A percentile compares a stretch with the other conserved stretches of the same genome.
Evolutionary conservation across 2,329 filamentous ascomycete genomes (phyloP).

Genomic region (Colletotrichum tanaceti): DNA sequence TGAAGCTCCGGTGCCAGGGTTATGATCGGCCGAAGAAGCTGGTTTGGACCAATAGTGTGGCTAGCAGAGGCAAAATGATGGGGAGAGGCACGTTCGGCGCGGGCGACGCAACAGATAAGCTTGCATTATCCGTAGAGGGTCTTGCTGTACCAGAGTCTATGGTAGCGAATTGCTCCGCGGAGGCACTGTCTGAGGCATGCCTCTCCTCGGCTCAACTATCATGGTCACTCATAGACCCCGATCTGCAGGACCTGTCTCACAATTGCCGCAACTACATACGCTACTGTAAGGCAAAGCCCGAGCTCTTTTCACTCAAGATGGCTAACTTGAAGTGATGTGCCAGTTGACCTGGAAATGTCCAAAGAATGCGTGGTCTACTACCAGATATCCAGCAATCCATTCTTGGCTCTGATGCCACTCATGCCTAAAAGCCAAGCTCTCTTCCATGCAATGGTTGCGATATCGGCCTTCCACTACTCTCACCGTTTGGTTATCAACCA

Average conservation of each 20-base stretch:
- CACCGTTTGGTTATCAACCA: slow-evolving; percentile 29
- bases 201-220: not conserved
- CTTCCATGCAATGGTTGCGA: slow-evolving; percentile 25
- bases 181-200: not conserved
- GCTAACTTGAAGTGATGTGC: slow-evolving; percentile 1
- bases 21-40: slow-evolving; percentile 30
- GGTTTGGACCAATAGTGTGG: slow-evolving; percentile 34
- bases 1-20: slow-evolving; percentile 34
- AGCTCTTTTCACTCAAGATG: not conserved
- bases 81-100: slow-evolving; percentile 14
- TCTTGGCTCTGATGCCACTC: slow-evolving; percentile 33
- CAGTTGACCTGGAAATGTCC: slow-evolving; percentile 33
- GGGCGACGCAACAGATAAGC: not conserved
- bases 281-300: slow-evolving; percentile 19
- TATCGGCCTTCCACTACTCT: slow-evolving; percentile 35
- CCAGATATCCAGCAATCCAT: slow-evolving; percentile 31
- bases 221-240: slow-evolving; percentile 22
- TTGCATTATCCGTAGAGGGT: not conserved
- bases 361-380: slow-evolving; percentile 36
- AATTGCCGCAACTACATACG: slow-evolving; percentile 34
- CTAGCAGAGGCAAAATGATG: slow-evolving; percentile 33
- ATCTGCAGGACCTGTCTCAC: slow-evolving; percentile 20
- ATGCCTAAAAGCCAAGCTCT: slow-evolving; percentile 25
- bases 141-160: not conserved
- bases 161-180: not conserved